Percentiles rank a stretch among this genome's conserved stretches.
Evolutionary conservation across 208 protist species (phyloP).

Genomic region (Naegleria fowleri): DNA sequence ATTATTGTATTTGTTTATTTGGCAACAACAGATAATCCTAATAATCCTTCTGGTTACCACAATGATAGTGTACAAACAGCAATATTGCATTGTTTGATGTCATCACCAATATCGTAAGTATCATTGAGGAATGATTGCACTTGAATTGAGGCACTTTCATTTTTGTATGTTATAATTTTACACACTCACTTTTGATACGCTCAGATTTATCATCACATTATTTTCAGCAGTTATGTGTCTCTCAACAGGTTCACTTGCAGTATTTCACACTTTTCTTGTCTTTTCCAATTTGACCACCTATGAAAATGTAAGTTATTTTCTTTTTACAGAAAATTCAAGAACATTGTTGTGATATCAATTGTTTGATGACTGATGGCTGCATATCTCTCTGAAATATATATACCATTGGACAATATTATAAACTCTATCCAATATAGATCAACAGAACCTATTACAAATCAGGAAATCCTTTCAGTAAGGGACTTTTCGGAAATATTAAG

Average conservation of each 20-base stretch:
- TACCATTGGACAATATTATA: no score
- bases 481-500: background rate
- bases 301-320: slow-evolving; percentile 2
- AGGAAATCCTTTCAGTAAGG: background rate
- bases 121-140: no score
- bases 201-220: background rate
- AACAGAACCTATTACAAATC: background rate
- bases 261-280: background rate
- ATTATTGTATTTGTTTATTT: background rate
- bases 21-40: background rate
- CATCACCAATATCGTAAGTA: background rate
- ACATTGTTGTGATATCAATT: no score
- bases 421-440: background rate
- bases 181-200: no score
- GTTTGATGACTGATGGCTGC: no score
- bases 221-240: background rate
- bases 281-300: background rate
- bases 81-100: background rate
- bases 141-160: background rate
- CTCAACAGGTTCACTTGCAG: background rate
- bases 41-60: background rate
- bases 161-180: no score
- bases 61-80: background rate
- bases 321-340: no score
- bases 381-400: no score